A percentile compares a stretch with the other conserved stretches of the same genome.
phyloP scores from a whole-genome alignment of 352 stramenopile genomes.

The Blastocystis sp. region DNA sequence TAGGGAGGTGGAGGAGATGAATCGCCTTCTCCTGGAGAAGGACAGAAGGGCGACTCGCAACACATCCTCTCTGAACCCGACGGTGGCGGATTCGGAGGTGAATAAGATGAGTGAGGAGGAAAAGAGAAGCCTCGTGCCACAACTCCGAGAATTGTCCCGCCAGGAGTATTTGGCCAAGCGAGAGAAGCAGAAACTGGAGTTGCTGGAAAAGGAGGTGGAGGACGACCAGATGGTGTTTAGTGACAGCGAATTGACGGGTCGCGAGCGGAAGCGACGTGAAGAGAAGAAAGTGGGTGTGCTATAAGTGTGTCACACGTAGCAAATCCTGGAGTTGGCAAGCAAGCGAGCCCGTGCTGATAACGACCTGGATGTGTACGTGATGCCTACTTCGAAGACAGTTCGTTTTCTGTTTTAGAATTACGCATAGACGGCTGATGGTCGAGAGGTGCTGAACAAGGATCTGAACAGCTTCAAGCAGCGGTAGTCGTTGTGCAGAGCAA shows the following conservation, averaged over 20 bases:
- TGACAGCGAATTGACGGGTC: slow-evolving; percentile 70
- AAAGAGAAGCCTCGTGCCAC: slow-evolving; percentile 2
- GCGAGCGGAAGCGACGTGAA: slow-evolving; percentile 70
- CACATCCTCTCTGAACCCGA: background rate
- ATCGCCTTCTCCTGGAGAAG: slow-evolving; percentile 77
- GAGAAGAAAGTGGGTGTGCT: slow-evolving; percentile 70
- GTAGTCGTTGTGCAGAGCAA: background rate
- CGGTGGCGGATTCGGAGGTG: slow-evolving; percentile 71
- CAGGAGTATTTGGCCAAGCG: slow-evolving; percentile 94
- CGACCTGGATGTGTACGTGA: slow-evolving; percentile 71
- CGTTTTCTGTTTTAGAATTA: background rate
- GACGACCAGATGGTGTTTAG: slow-evolving; percentile 79
- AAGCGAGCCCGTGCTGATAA: slow-evolving; percentile 75
- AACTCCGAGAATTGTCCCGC: slow-evolving; percentile 77
- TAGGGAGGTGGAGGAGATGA: slow-evolving; percentile 80
- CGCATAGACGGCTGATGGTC: slow-evolving; percentile 1
- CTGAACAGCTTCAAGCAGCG: slow-evolving; percentile 18
- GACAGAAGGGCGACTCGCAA: slow-evolving; percentile 77
- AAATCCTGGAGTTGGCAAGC: slow-evolving; percentile 81
- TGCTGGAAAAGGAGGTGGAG: slow-evolving; percentile 82
- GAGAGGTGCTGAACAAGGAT: slow-evolving; percentile 34
- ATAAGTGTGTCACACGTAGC: slow-evolving; percentile 79
- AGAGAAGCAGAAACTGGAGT: slow-evolving; percentile 90
- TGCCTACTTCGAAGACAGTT: slow-evolving; percentile 48
- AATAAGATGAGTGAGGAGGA: slow-evolving; percentile 78